Evolutionary conservation across 106 monocot genomes (phyloP).

Genomic region (Platanthera zijinensis): DNA sequence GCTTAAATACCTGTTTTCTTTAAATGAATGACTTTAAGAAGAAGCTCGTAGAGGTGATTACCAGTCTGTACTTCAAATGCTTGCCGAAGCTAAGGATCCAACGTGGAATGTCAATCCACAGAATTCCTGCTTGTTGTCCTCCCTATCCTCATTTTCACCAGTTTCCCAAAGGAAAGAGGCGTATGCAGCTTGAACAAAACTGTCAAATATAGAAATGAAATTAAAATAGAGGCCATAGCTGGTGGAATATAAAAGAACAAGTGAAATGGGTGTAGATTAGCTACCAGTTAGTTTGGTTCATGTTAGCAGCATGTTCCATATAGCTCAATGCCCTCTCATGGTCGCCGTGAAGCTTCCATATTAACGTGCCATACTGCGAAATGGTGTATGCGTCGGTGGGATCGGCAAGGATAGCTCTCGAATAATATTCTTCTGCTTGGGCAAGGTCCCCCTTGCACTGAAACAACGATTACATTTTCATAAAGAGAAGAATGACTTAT

Average conservation of each 20-base stretch:
- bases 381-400: constrained; percentile 66
- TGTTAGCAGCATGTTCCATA: constrained; percentile 39
- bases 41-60: background rate
- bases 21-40: too few relatives aligned
- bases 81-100: constrained; percentile 20
- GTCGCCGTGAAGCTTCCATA: constrained; percentile 70
- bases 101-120: constrained; percentile 9
- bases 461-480: background rate
- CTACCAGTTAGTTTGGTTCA: background rate
- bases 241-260: background rate
- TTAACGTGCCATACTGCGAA: constrained; percentile 60
- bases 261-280: background rate
- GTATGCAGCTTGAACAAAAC: constrained; percentile 52
- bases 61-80: background rate
- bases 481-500: background rate
- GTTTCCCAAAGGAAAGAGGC: constrained; percentile 61
- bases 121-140: constrained; percentile 2
- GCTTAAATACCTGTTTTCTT: too few relatives aligned
- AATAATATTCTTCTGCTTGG: constrained; percentile 74
- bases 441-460: constrained; percentile 44
- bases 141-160: constrained; percentile 16
- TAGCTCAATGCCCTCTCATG: constrained; percentile 58
- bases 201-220: constrained; percentile 9
- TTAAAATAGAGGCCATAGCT: too few relatives aligned
- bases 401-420: constrained; percentile 63